Evolutionary conservation across 495 filamentous ascomycete genomes (phyloP), one percentile per base, ranked within the genome.

Genomic region (Trichoderma erinaceum): DNA sequence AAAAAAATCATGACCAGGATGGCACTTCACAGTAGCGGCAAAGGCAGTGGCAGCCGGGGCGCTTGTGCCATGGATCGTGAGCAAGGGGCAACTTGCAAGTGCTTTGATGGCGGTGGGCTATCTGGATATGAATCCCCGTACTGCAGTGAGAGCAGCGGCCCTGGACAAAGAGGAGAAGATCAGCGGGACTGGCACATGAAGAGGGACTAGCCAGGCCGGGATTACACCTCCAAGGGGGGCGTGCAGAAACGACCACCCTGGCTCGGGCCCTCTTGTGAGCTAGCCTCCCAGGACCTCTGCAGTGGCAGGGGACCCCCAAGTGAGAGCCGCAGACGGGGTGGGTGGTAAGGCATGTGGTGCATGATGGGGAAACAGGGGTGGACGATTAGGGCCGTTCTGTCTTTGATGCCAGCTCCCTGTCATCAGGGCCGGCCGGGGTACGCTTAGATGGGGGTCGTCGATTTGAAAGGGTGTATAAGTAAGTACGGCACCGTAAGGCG

Each of bases 351-450:
- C 56, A 61, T 61, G 56, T 61, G 56, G 16, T 61, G 56, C 56
- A 61, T 61, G 56, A 61, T 61, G 56, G 56, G 56, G 56, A 61
- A 61, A 61, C 56, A 61, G 56, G 56, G 56, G 56, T 38, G 56
- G 25, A 5, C 16, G 56, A 61, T 61, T 61, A 61, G 56, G 56
- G 56, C 56, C 56, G 56, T 61, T 61, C 56, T 61, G 56, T 61
- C 56, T 27, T 58, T 61, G 56, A 61, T 61, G 56, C 56, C 25
- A 25, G 56, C 15, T 25, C 56, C 56, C 13, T 27, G 56, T 32
- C 56, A 32, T 32, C 56, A 61, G 56, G 56, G 56, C 56, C 16
- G 7, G 16, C 56, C 13, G 56, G 56, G 56, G 56, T 61, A 15
- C 29, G 56, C 56, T 61, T 61, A 61, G 56, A 61, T 32, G 56